Conservation (phyloP, 805 yeast species). For the Lachancea sp. region DNA sequence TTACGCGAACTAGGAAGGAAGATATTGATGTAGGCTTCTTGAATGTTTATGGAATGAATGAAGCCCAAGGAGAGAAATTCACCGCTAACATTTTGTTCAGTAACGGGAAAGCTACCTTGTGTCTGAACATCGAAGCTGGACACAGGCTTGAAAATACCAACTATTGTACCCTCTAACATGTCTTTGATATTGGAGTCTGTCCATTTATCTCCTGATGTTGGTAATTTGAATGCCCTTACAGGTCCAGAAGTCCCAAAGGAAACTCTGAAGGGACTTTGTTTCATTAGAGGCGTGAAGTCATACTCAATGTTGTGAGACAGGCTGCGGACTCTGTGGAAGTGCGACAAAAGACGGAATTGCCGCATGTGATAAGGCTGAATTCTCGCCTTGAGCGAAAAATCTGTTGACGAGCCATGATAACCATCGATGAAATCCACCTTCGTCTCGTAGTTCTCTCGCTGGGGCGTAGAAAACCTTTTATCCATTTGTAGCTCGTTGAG, state of each 20-base stretch:
- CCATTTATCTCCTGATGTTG: conserved; percentile 30
- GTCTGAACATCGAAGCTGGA: conserved; percentile 10
- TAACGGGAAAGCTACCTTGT: conserved; percentile 24
- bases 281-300: conserved; percentile 40
- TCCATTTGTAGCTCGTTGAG: conserved; percentile 28
- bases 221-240: conserved; percentile 32
- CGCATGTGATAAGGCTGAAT: conserved; percentile 49
- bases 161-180: conserved; percentile 33
- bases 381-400: conserved; percentile 19
- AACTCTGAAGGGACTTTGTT: conserved; percentile 36
- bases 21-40: conserved; percentile 40
- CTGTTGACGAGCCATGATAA: conserved; percentile 2
- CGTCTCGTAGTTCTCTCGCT: conserved; percentile 27
- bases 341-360: conserved; percentile 43
- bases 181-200: conserved; percentile 31
- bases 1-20: conserved; percentile 41
- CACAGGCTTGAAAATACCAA: conserved; percentile 26
- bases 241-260: conserved; percentile 35
- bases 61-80: conserved; percentile 38
- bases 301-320: conserved; percentile 16
- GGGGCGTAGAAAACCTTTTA: conserved; percentile 22
- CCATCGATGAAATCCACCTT: conserved; percentile 17
- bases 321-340: conserved; percentile 42
- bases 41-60: conserved; percentile 56
- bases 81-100: conserved; percentile 9